These are phyloP conservation scores for Glomus cerebriforme DNA, from an alignment of 192 early-diverging fungal genomes.

Conservation along the genomic window DNA sequence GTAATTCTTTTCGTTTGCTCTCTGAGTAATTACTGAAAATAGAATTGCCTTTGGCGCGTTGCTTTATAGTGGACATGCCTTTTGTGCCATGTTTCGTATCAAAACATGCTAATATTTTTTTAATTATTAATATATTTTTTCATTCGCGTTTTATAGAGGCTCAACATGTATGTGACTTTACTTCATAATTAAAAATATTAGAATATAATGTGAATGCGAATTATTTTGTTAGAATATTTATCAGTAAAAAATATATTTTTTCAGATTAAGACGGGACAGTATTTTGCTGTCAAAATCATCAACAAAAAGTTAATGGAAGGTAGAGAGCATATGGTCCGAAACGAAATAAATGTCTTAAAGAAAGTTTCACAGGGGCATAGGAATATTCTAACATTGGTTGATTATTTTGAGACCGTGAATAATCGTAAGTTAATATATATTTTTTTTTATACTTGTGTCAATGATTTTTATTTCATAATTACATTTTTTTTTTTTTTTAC, in stretches of 20 bases:
- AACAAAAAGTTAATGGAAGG: conserved; percentile 74
- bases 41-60: conserved; percentile 22
- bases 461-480: conserved; percentile 1
- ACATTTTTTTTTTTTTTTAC: not conserved
- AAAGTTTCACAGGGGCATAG: conserved; percentile 68
- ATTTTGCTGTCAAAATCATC: conserved; percentile 81
- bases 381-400: conserved; percentile 71
- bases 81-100: too few relatives aligned
- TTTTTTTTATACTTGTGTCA: not conserved
- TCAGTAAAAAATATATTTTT: not conserved
- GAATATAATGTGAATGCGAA: too few relatives aligned
- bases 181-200: too few relatives aligned
- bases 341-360: conserved; percentile 75
- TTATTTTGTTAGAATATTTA: not conserved
- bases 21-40: not conserved
- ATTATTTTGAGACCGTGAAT: conserved; percentile 80
- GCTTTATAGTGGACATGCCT: too few relatives aligned
- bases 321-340: conserved; percentile 65
- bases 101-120: too few relatives aligned
- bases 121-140: too few relatives aligned
- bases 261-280: conserved; percentile 70
- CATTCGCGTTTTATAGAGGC: too few relatives aligned
- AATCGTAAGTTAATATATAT: conserved; percentile 51
- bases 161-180: too few relatives aligned
- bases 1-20: not conserved